Evolutionary conservation across 768 basidiomycete species (phyloP).

Genomic region (Postia placenta): DNA sequence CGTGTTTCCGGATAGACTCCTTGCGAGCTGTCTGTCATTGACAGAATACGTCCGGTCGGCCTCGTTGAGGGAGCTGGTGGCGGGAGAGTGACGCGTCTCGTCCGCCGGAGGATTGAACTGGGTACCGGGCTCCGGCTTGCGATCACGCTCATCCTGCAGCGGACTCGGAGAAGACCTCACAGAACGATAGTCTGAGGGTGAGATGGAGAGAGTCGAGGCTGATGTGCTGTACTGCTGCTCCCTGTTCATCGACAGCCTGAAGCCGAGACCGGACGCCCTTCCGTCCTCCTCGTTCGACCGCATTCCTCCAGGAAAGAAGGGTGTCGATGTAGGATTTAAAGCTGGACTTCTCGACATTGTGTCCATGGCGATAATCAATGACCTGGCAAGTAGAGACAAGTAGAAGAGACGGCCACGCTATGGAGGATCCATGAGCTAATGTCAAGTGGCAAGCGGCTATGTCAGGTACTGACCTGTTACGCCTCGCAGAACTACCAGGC

Average conservation of each 20-base stretch:
- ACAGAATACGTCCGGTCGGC: slow-evolving; percentile 33
- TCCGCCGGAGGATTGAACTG: slow-evolving; percentile 25
- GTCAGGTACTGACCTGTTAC: slow-evolving; percentile 15
- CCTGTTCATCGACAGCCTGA: slow-evolving; percentile 41
- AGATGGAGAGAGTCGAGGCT: slow-evolving; percentile 49
- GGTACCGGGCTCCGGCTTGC: slow-evolving; percentile 20
- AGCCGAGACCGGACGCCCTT: slow-evolving; percentile 32
- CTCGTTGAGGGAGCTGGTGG: slow-evolving; percentile 37
- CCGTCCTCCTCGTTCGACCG: slow-evolving; percentile 54
- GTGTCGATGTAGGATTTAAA: slow-evolving; percentile 76
- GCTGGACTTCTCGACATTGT: slow-evolving; percentile 72
- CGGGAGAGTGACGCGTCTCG: slow-evolving; percentile 39
- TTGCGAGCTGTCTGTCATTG: slow-evolving; percentile 34
- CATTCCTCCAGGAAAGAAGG: slow-evolving; percentile 74
- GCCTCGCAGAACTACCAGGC: slow-evolving; percentile 17
- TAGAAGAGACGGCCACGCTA: slow-evolving; percentile 26
- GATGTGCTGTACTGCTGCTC: slow-evolving; percentile 36
- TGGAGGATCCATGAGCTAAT: slow-evolving; percentile 13
- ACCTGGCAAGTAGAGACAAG: slow-evolving; percentile 27
- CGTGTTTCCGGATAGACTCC: slow-evolving; percentile 41
- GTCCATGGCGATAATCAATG: slow-evolving; percentile 19
- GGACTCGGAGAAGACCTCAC: slow-evolving; percentile 68
- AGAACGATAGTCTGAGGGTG: slow-evolving; percentile 62
- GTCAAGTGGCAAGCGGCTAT: background rate
- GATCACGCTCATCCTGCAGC: slow-evolving; percentile 29